Percentiles rank a stretch among this genome's conserved stretches.
phyloP scores from a whole-genome alignment of 1,284 basidiomycete species.

The Microbotryum silenes-acaulis region DNA sequence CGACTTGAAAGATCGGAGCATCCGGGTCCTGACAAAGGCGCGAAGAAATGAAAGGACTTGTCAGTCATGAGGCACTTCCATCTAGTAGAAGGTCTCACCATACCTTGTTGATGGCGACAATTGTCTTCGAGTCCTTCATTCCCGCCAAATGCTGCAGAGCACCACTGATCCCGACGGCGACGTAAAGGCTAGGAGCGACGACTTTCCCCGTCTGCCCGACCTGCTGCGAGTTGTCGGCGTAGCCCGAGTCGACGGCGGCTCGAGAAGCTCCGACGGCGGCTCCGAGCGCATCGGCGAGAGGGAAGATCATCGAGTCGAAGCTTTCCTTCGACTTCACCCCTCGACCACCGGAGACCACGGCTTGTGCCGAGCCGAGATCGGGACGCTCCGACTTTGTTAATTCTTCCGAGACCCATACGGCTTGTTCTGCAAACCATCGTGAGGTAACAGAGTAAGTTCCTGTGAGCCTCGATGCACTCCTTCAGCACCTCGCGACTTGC shows the following conservation, averaged over 20 bases:
- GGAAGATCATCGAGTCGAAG: conserved; percentile 80
- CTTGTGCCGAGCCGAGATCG: conserved; percentile 76
- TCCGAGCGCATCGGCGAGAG: conserved; percentile 83
- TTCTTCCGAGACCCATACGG: conserved; percentile 73
- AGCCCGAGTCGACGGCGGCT: conserved; percentile 96
- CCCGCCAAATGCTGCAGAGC: conserved; percentile 98
- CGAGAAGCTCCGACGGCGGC: conserved; percentile 96
- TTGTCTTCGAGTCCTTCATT: conserved; percentile 99
- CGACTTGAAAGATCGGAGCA: conserved; percentile 98
- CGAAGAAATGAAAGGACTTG: conserved; percentile 13
- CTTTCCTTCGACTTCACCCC: conserved; percentile 92
- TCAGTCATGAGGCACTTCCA: not conserved
- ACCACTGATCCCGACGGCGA: conserved; percentile 94
- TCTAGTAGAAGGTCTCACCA: conserved; percentile 10
- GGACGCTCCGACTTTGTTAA: conserved; percentile 88
- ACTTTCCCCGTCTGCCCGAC: conserved; percentile 97
- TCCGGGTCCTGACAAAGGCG: conserved; percentile 66
- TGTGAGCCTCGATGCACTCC: not conserved
- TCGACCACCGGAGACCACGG: conserved; percentile 90
- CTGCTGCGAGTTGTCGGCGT: conserved; percentile 95
- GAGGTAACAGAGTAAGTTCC: not conserved
- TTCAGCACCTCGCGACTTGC: conserved; percentile 2
- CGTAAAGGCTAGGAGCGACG: conserved; percentile 72
- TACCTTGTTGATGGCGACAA: conserved; percentile 97
- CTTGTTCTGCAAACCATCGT: conserved; percentile 12